Conservation (phyloP, 2,329 filamentous ascomycete species). For the Curvularia lunata region DNA sequence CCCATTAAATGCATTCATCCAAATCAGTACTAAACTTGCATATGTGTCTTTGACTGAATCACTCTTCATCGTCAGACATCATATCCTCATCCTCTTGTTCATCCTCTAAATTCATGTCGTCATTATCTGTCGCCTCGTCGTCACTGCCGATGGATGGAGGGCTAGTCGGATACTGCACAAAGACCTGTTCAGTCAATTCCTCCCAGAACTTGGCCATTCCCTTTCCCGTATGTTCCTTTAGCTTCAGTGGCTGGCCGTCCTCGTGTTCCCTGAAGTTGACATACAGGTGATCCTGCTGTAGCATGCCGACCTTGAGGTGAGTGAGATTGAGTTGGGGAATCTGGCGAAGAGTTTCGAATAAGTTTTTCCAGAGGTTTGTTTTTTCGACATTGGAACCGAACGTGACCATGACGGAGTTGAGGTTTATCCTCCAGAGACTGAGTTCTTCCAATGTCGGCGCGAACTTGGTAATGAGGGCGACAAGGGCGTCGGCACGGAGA, state of each 20-base stretch:
- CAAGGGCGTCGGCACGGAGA: conserved; percentile 12
- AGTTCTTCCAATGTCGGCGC: conserved; percentile 54
- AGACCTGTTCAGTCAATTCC: conserved; percentile 18
- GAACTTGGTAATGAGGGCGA: conserved; percentile 47
- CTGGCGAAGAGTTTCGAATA: conserved; percentile 23
- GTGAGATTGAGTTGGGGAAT: conserved; percentile 21
- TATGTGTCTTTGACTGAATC: not conserved
- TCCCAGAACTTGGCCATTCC: conserved; percentile 22
- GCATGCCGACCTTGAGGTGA: conserved; percentile 25
- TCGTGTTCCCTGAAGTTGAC: conserved; percentile 21
- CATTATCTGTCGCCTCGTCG: conserved; percentile 25
- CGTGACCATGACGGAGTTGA: conserved; percentile 15
- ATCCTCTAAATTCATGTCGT: conserved; percentile 17
- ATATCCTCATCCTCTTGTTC: not conserved
- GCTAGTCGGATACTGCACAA: conserved; percentile 24
- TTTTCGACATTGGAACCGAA: conserved; percentile 13
- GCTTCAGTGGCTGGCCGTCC: not conserved
- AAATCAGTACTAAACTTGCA: no score
- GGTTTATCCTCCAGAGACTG: conserved; percentile 55
- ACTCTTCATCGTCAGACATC: not conserved
- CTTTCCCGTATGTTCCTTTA: conserved; percentile 22
- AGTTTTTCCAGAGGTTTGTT: conserved; percentile 27
- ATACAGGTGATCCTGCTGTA: conserved; percentile 21
- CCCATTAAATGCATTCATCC: no score
- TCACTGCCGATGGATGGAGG: not conserved